Conservation (phyloP, 2,329 filamentous ascomycete species). For the Sodiomyces alkalinus region DNA sequence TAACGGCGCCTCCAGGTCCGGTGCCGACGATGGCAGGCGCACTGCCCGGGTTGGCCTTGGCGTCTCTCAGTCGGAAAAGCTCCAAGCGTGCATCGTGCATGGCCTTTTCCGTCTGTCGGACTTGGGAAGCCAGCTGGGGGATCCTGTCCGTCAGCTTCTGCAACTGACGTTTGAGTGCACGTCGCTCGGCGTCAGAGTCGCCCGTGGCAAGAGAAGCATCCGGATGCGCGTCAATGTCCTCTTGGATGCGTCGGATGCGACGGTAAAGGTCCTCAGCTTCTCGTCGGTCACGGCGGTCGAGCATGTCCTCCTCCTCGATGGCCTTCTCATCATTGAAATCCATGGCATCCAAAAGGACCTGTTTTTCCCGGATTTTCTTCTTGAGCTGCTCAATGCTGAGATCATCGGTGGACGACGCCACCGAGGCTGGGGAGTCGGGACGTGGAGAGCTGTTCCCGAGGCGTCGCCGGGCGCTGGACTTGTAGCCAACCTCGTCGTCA, state of each 20-base stretch:
- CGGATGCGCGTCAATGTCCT: constrained; percentile 87
- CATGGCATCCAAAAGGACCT: constrained; percentile 86
- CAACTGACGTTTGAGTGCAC: constrained; percentile 75
- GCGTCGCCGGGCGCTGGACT: constrained; percentile 81
- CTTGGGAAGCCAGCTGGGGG: constrained; percentile 81
- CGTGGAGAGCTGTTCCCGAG: constrained; percentile 66
- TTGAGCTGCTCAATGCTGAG: constrained; percentile 72
- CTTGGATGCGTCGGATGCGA: constrained; percentile 78
- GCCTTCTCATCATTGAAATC: constrained; percentile 90
- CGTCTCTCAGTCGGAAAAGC: constrained; percentile 83
- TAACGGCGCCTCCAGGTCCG: constrained; percentile 77
- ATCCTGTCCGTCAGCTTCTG: constrained; percentile 80
- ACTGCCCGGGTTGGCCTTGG: constrained; percentile 76
- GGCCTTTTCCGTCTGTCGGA: constrained; percentile 76
- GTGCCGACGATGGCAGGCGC: constrained; percentile 76
- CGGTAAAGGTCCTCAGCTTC: constrained; percentile 92
- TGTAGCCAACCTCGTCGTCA: constrained; percentile 82
- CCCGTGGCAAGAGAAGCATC: constrained; percentile 54
- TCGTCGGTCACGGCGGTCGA: constrained; percentile 78
- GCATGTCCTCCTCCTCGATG: constrained; percentile 76
- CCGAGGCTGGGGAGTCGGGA: constrained; percentile 56
- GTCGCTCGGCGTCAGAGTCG: constrained; percentile 78
- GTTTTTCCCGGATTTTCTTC: constrained; percentile 89
- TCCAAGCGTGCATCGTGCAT: constrained; percentile 88
- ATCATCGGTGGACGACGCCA: constrained; percentile 61